Percentiles rank a stretch among this genome's conserved stretches.
phyloP scores from a whole-genome alignment of 2,329 filamentous ascomycete species.

The Sporothrix variecibatus region DNA sequence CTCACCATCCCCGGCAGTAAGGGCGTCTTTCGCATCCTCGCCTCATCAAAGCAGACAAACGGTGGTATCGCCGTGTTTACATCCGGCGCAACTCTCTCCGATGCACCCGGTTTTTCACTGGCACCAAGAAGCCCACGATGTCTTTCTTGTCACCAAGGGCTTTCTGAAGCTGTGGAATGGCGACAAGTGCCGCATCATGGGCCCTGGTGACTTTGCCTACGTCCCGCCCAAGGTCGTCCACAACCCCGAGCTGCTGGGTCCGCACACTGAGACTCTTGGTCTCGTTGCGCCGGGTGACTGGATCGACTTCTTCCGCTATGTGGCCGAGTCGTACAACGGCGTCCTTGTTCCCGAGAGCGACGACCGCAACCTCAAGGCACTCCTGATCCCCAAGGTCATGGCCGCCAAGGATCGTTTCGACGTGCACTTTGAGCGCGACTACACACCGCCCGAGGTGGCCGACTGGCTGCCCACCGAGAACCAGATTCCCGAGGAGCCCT shows the following conservation, averaged over 20 bases:
- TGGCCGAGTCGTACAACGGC: conserved; percentile 2
- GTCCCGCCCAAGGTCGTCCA: conserved; percentile 16
- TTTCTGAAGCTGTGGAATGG: conserved; percentile 19
- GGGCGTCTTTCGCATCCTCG: conserved; percentile 15
- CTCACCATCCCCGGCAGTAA: conserved; percentile 16
- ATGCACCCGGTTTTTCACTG: conserved; percentile 3
- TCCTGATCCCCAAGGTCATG: conserved; percentile 20
- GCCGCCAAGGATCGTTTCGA: conserved; percentile 13
- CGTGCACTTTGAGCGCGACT: conserved; percentile 17
- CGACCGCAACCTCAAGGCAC: not conserved
- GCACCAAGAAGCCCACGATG: conserved; percentile 14
- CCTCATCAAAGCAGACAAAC: conserved; percentile 12
- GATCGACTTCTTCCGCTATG: conserved; percentile 17
- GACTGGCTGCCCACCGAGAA: conserved; percentile 13
- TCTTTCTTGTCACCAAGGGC: conserved; percentile 15
- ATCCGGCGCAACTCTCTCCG: not conserved
- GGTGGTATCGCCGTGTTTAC: conserved; percentile 5
- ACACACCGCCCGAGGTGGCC: not conserved
- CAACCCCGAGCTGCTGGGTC: conserved; percentile 15
- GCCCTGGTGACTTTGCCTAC: conserved; percentile 17
- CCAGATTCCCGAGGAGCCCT: not conserved
- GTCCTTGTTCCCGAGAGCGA: conserved; percentile 5
- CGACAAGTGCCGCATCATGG: conserved; percentile 20
- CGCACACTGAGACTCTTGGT: conserved; percentile 8
- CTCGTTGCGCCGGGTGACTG: conserved; percentile 13